Percentiles rank a stretch among this genome's conserved stretches.
phyloP scores from a whole-genome alignment of 202 grass and related monocot species.

The Carex sylvatica region DNA sequence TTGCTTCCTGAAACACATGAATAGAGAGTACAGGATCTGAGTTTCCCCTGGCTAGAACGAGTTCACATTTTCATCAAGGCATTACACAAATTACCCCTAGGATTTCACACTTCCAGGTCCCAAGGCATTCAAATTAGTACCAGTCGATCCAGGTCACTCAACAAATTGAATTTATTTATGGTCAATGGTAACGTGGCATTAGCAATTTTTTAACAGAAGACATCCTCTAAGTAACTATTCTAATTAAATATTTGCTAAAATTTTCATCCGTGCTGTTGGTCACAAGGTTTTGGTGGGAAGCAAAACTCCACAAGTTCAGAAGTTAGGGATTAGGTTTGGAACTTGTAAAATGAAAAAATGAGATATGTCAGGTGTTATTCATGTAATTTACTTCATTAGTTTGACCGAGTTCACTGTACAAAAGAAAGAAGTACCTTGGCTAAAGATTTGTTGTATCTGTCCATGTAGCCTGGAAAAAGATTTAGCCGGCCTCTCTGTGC shows the following conservation, averaged over 20 bases:
- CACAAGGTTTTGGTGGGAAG: not conserved
- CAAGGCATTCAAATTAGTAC: not conserved
- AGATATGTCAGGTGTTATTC: not conserved
- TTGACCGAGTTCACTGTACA: not conserved
- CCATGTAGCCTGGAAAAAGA: conserved; percentile 93
- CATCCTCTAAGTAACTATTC: not conserved
- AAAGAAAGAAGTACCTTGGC: conserved; percentile 55
- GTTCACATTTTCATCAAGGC: not conserved
- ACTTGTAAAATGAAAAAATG: not conserved
- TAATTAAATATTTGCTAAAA: not conserved
- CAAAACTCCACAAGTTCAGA: not conserved
- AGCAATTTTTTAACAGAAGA: not conserved
- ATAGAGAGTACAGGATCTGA: not conserved
- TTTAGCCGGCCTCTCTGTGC: conserved; percentile 61
- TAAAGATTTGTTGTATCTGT: conserved; percentile 71
- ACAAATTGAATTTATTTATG: not conserved
- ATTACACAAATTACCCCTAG: not conserved
- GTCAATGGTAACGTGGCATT: not conserved
- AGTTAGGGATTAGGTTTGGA: not conserved
- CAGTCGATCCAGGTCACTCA: not conserved
- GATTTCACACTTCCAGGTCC: not conserved
- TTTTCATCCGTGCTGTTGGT: not conserved
- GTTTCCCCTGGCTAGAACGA: not conserved
- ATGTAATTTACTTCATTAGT: not conserved
- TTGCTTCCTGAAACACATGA: conserved; percentile 53